Conservation (phyloP, 1,284 basidiomycete genomes). For the Papiliotrema laurentii region DNA sequence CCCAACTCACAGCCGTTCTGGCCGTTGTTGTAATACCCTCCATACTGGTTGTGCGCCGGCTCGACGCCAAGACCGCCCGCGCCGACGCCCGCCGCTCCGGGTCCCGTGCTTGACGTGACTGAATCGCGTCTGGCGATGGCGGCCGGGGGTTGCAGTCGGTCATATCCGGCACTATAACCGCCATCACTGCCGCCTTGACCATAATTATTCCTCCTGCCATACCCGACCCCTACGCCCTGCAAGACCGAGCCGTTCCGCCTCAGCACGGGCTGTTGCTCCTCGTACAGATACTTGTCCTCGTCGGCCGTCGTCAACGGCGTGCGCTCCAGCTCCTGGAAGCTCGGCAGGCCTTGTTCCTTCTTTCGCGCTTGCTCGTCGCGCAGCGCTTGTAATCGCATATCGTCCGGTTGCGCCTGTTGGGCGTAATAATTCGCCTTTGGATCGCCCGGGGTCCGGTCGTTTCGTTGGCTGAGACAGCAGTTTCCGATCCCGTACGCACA, state of each 20-base stretch:
- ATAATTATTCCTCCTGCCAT: constrained; percentile 21
- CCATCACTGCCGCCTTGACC: constrained; percentile 5
- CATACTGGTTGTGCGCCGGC: constrained; percentile 12
- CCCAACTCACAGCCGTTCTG: constrained; percentile 15
- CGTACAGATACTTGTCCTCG: constrained; percentile 41
- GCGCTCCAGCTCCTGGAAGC: constrained; percentile 33
- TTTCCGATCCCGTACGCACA: constrained; percentile 76
- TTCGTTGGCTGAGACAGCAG: constrained; percentile 59
- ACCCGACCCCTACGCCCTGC: constrained; percentile 39
- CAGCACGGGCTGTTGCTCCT: constrained; percentile 17
- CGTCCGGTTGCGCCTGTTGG: constrained; percentile 14
- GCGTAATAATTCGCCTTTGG: constrained; percentile 9
- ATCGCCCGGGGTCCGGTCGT: constrained; percentile 22
- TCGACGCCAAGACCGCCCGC: constrained; percentile 33
- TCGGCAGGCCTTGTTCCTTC: constrained; percentile 39
- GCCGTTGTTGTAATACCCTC: constrained; percentile 6
- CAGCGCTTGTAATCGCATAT: constrained; percentile 36
- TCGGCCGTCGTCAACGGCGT: constrained; percentile 21
- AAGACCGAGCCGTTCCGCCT: constrained; percentile 28
- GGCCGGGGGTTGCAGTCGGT: constrained; percentile 11
- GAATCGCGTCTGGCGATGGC: constrained; percentile 15
- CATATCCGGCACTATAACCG: constrained; percentile 6
- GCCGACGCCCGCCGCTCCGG: constrained; percentile 37
- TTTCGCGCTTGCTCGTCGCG: constrained; percentile 36
- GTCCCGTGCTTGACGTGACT: constrained; percentile 10